Percentiles rank a stretch among this genome's conserved stretches.
Evolutionary conservation across 805 yeast genomes (phyloP).

Genomic region (Lipomyces japonicus): DNA sequence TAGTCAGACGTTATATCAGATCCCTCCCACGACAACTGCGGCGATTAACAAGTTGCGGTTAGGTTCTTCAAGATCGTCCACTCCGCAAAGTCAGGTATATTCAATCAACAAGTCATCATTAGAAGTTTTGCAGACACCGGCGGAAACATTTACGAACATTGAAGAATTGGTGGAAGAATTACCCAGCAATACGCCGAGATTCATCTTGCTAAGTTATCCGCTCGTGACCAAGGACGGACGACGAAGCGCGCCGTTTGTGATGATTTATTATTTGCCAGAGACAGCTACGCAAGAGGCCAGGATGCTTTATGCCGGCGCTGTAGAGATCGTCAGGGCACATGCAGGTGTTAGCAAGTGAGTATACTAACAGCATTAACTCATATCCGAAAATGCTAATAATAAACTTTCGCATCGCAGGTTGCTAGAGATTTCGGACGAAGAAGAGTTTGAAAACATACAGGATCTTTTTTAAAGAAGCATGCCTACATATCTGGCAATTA

Average conservation of each 20-base stretch:
- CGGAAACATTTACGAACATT: slow-evolving; percentile 36
- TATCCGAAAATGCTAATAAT: neutral
- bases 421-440: slow-evolving; percentile 61
- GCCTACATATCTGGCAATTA: neutral
- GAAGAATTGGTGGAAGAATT: slow-evolving; percentile 68
- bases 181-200: slow-evolving; percentile 81
- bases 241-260: slow-evolving; percentile 64
- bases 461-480: slow-evolving; percentile 27
- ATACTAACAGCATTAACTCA: neutral
- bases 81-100: slow-evolving; percentile 22
- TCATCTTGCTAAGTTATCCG: slow-evolving; percentile 72
- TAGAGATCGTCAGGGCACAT: slow-evolving; percentile 70
- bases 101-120: slow-evolving; percentile 14
- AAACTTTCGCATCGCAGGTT: slow-evolving; percentile 39
- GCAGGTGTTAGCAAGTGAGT: slow-evolving; percentile 65
- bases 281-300: slow-evolving; percentile 76
- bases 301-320: slow-evolving; percentile 90
- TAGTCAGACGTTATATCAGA: slow-evolving; percentile 8
- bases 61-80: slow-evolving; percentile 18
- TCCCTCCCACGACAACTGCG: slow-evolving; percentile 19
- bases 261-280: slow-evolving; percentile 85
- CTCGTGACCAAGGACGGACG: slow-evolving; percentile 67
- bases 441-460: slow-evolving; percentile 61
- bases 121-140: slow-evolving; percentile 15
- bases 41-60: slow-evolving; percentile 27